Evolutionary conservation across 306 rosid species (phyloP).

Genomic region (Ziziphus jujuba): DNA sequence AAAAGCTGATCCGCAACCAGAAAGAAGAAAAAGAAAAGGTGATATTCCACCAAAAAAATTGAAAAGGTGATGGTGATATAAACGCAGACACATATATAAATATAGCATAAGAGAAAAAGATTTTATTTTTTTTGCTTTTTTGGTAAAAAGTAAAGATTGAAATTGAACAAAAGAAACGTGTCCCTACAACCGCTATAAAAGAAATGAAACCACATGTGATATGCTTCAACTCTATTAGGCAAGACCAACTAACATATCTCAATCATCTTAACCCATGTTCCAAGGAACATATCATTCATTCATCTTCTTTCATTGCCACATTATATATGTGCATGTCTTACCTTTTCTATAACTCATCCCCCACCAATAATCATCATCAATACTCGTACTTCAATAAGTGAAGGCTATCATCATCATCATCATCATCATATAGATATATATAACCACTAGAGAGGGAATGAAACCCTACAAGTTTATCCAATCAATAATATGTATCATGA

Average conservation of each 20-base stretch:
- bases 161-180: no score
- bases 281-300: constrained; percentile 34
- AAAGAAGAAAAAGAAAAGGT: no score
- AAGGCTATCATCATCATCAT: neutral
- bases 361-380: constrained; percentile 19
- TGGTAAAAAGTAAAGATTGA: no score
- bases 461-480: neutral
- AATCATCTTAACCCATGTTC: constrained; percentile 37
- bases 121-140: no score
- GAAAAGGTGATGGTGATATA: no score
- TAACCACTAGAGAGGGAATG: no score
- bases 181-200: constrained; percentile 31
- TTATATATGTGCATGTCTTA: constrained; percentile 11
- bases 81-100: no score
- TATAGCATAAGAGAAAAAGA: no score
- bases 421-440: no score
- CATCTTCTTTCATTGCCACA: constrained; percentile 1
- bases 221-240: constrained; percentile 31
- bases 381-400: constrained; percentile 18
- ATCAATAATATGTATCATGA: neutral
- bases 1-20: no score
- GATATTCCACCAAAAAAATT: no score
- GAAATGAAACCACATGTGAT: constrained; percentile 35
- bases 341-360: constrained; percentile 14
- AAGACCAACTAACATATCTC: constrained; percentile 33